Base-by-base conservation (phyloP, 1,284 basidiomycete genomes). In the Schizophyllum commune region DNA sequence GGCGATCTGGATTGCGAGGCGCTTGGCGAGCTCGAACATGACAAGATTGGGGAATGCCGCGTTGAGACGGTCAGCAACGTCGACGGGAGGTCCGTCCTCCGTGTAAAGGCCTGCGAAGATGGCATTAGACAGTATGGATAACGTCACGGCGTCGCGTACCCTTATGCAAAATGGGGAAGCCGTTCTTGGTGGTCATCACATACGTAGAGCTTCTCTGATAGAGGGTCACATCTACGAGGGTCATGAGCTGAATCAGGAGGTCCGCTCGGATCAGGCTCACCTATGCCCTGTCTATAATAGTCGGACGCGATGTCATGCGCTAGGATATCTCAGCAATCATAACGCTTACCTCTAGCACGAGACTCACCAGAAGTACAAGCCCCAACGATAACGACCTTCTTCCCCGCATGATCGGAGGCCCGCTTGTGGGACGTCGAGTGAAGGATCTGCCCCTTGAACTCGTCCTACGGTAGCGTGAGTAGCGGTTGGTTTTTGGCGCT, bases 361-460 rank as follows among this genome's bases (percentile, higher is more conserved):
- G 27, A 47, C 68, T 8, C 61, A 80, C 81, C 84, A 5, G 83
- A 84, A 19, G 82, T 87, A 63, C 83, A 83, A 17, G 85, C 77
- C 0, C 86, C 86, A 21, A 89, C 72, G 0, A 89, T 79, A 11
- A 82, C 79, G 1, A 85, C 85, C 63, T 82, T 83, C 73, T 87
- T 86, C 19, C 83, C 83, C 5, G 60, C 63, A 70, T 83, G 82
- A 60, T 84, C 80, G 3, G 67, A 68, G 0, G 83, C 84, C 9
- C 69, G 74, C 22, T 76, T 77, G 68, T 85, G 80, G 58, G 77
- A 63, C 20, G 68, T 74, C 2, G 86, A 88, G 70, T 89, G 86
- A 7, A 85, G 67, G 5, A 83, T 75, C 59, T 76, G 72, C 15
- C 87, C 87, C 53, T 77, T 77, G 74, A 85, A 89, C 3, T 68